These are phyloP conservation scores for Fraxinus platypoda DNA, from an alignment of 305 asterid species.

Conservation along the genomic window DNA sequence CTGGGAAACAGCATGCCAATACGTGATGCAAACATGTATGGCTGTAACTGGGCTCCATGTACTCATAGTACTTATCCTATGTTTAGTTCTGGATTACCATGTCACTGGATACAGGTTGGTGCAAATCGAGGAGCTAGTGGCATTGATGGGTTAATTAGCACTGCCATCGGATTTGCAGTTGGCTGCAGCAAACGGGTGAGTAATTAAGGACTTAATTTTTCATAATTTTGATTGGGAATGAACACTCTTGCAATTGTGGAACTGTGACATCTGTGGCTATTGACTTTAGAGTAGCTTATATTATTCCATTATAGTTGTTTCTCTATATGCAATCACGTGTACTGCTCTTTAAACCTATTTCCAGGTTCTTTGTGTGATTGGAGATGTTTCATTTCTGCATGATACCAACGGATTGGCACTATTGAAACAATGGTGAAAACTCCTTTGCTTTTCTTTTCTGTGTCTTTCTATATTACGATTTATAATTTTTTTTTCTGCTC, in stretches of 20 bases:
- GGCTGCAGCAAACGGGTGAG: conserved; percentile 95
- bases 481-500: conserved; percentile 5
- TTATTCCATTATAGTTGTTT: neutral
- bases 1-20: conserved; percentile 99
- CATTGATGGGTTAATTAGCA: conserved; percentile 93
- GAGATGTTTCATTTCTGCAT: conserved; percentile 93
- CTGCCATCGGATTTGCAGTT: conserved; percentile 88
- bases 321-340: neutral
- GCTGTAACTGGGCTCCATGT: conserved; percentile 56
- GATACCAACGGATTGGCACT: conserved; percentile 94
- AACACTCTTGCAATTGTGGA: neutral
- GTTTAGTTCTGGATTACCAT: conserved; percentile 58
- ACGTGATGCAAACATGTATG: conserved; percentile 96
- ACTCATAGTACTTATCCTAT: conserved; percentile 40
- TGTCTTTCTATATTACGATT: conserved; percentile 1
- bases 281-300: neutral
- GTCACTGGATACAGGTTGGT: conserved; percentile 71
- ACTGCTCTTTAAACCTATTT: conserved; percentile 1
- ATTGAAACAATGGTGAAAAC: conserved; percentile 58
- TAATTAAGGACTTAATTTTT: conserved; percentile 6
- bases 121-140: conserved; percentile 98
- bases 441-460: conserved; percentile 1
- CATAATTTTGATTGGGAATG: neutral
- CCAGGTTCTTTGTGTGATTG: conserved; percentile 84
- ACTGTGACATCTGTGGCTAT: neutral